Conservation (phyloP, 2,329 filamentous ascomycete species). For the Rugonectria rugulosa region DNA sequence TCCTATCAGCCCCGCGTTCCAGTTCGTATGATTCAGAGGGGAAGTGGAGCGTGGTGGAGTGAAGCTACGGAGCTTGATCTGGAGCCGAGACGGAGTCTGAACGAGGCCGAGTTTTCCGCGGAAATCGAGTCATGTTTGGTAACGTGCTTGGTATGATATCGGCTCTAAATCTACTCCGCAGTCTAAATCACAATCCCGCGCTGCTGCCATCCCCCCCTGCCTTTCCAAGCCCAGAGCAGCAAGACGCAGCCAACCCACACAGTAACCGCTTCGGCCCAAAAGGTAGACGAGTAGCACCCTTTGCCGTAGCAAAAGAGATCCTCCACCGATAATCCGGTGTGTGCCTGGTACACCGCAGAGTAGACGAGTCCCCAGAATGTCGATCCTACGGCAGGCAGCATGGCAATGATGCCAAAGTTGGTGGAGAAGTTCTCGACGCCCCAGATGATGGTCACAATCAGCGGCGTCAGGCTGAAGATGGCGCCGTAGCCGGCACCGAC, state of each 20-base stretch:
- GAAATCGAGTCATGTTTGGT: slow-evolving; percentile 17
- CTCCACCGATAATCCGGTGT: slow-evolving; percentile 54
- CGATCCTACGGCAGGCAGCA: slow-evolving; percentile 86
- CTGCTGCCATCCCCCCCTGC: slow-evolving; percentile 75
- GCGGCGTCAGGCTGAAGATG: slow-evolving; percentile 86
- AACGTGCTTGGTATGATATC: neutral
- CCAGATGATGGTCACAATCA: slow-evolving; percentile 97
- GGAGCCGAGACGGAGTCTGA: slow-evolving; percentile 16
- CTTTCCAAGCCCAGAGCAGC: slow-evolving; percentile 84
- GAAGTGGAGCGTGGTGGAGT: slow-evolving; percentile 15
- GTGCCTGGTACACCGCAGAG: slow-evolving; percentile 78
- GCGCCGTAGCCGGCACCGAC: slow-evolving; percentile 94
- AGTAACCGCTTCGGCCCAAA: slow-evolving; percentile 85
- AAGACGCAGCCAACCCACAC: slow-evolving; percentile 79
- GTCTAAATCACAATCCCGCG: slow-evolving; percentile 72
- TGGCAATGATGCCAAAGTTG: slow-evolving; percentile 95
- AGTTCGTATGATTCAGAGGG: slow-evolving; percentile 21
- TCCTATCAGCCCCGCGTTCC: slow-evolving; percentile 29
- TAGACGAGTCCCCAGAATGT: slow-evolving; percentile 94
- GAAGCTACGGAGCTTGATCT: slow-evolving; percentile 32
- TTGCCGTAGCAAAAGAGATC: slow-evolving; percentile 80
- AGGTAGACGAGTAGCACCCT: slow-evolving; percentile 80
- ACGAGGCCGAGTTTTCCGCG: slow-evolving; percentile 29
- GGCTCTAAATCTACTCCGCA: neutral
- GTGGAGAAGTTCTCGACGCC: slow-evolving; percentile 98